Evolutionary conservation across 2,329 filamentous ascomycete species (phyloP), one percentile per base, ranked within the genome.

Genomic region (Orbilia quercus): DNA sequence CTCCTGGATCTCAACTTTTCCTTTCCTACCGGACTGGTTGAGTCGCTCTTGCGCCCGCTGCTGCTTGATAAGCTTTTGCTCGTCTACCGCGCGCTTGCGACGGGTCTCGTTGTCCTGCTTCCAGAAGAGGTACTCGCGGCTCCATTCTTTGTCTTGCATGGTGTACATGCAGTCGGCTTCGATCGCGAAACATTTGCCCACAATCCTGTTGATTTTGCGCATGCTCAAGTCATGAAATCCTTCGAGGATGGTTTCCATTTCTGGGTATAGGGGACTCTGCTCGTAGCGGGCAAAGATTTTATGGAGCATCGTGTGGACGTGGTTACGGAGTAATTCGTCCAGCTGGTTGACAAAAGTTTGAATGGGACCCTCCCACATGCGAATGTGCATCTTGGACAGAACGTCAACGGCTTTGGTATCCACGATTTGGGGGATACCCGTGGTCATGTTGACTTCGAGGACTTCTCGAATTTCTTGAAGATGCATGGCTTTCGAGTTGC

Each of bases 191-290:
- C 64, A 67, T n/a, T 74, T 53, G 7, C 12, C 18, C 2, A 74
- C 44, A 2, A 44, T 51, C 6, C 48, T 55, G 1, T 42, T 23
- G 7, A 69, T 69, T 14, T 74, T 58, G 16, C 25, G 40, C 50
- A 69, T 55, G 16, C 64, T 55, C 2, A 71, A 50, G 1, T 54
- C 42, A 66, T 77, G 73, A 28, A 75, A 75, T 6, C 74, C 77
- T 22, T 76, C 64, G n/a, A 83, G 71, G 23, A 83, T 80, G n/a
- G 55, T 69, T 34, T 80, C 78, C 75, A 83, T 79, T n/a, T 79
- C 76, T 0, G 72, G 59, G 55, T 74, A 76, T 3, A 78, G 60
- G 3, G 76, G 76, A 0, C 67, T 71, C 20, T 75, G 75, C n/a
- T 75, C 62, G 16, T 77, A 78, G 16, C 62, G 62, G 2, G 65